Conservation (phyloP, 345 rosid genomes). For the Eucalyptus caleyi region DNA sequence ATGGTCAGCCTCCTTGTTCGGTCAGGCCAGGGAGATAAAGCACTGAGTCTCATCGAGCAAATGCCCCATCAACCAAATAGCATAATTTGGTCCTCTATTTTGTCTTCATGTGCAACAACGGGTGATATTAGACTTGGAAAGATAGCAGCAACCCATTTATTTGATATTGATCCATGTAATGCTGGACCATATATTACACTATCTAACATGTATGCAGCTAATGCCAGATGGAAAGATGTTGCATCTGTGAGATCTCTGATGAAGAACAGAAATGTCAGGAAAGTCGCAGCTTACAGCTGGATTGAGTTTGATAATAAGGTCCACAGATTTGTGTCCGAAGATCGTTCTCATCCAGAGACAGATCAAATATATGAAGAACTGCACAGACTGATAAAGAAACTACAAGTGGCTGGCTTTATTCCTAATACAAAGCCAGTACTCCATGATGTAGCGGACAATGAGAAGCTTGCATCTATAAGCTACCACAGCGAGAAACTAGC, state of each 20-base stretch:
- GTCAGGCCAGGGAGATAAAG: conserved; percentile 27
- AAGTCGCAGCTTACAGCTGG: conserved; percentile 57
- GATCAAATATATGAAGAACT: conserved; percentile 27
- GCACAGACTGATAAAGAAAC: conserved; percentile 15
- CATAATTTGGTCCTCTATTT: conserved; percentile 39
- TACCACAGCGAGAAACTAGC: conserved; percentile 62
- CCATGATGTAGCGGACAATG: conserved; percentile 39
- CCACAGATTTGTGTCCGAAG: conserved; percentile 48
- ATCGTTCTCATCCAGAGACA: conserved; percentile 38
- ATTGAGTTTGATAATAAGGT: conserved; percentile 32
- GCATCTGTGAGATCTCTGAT: conserved; percentile 41
- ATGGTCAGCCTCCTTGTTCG: conserved; percentile 49
- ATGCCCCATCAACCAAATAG: conserved; percentile 36
- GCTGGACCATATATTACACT: conserved; percentile 51
- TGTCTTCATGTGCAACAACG: conserved; percentile 27
- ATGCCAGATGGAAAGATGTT: conserved; percentile 49
- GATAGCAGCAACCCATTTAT: conserved; percentile 37
- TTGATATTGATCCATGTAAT: conserved; percentile 34
- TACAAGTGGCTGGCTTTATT: conserved; percentile 31
- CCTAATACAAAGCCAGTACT: conserved; percentile 31
- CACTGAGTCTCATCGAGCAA: conserved; percentile 18
- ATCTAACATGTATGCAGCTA: conserved; percentile 48
- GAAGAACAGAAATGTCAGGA: conserved; percentile 39
- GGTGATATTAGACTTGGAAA: conserved; percentile 32
- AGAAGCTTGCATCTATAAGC: conserved; percentile 36